These are phyloP conservation scores for Sclerotinia nivalis DNA, from an alignment of 2,329 filamentous ascomycete species.

Conservation along the genomic window DNA sequence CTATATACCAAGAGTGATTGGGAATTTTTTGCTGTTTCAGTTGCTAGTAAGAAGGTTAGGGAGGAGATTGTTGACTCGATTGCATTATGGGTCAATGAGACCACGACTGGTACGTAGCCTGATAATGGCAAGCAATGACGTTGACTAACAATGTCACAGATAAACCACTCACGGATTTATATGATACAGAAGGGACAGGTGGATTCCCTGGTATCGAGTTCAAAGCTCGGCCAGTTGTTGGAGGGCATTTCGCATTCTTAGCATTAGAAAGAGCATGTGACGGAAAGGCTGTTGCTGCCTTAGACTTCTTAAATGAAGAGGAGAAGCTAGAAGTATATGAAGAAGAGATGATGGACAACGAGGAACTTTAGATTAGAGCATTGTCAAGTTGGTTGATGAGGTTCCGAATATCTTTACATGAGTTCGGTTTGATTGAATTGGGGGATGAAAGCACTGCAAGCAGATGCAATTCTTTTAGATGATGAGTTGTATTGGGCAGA, in stretches of 20 bases:
- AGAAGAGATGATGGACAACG: constrained; percentile 26
- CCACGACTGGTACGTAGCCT: constrained; percentile 56
- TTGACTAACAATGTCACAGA: constrained; percentile 47
- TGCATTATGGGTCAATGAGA: constrained; percentile 82
- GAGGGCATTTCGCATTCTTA: constrained; percentile 82
- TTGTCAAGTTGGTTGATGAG: neutral
- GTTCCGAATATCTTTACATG: neutral
- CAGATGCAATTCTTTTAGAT: neutral
- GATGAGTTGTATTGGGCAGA: neutral
- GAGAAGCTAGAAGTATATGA: constrained; percentile 18
- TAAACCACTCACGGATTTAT: constrained; percentile 77
- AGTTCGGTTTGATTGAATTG: neutral
- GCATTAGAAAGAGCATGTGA: constrained; percentile 79
- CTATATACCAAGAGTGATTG: constrained; percentile 88
- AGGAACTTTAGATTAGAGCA: constrained; percentile 30
- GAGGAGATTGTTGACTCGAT: constrained; percentile 72
- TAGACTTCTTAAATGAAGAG: constrained; percentile 52
- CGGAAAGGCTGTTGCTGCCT: constrained; percentile 61
- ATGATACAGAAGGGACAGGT: constrained; percentile 75
- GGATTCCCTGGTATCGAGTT: constrained; percentile 74
- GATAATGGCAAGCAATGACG: neutral
- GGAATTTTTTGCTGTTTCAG: constrained; percentile 85
- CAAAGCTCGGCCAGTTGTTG: constrained; percentile 80
- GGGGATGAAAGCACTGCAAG: neutral
- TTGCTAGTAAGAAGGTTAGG: constrained; percentile 67